Conservation (phyloP, 495 filamentous ascomycete species). For the Trichocladium antarcticum region DNA sequence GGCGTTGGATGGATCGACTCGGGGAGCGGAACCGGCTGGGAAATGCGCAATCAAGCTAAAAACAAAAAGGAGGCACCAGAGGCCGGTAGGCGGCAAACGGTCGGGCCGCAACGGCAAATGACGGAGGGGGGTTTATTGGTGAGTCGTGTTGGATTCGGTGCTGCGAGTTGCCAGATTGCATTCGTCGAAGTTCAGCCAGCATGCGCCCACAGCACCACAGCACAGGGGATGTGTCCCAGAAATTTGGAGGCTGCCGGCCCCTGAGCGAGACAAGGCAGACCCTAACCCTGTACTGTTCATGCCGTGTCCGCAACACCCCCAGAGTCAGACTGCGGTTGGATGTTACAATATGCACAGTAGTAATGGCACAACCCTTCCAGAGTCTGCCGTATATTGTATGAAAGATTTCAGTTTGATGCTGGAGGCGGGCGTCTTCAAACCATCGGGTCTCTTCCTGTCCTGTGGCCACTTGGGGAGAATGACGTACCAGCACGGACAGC, state of each 20-base stretch:
- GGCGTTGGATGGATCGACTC: slow-evolving; percentile 12
- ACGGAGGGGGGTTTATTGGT: slow-evolving; percentile 11
- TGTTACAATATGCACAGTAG: too few relatives aligned
- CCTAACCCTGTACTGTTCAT: neutral
- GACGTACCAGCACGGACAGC: neutral
- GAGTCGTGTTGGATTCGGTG: slow-evolving; percentile 8
- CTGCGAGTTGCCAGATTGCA: slow-evolving; percentile 29
- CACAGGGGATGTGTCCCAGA: slow-evolving; percentile 10
- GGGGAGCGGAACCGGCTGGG: neutral
- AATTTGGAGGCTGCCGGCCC: neutral
- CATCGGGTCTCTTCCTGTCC: too few relatives aligned
- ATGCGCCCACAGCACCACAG: slow-evolving; percentile 14
- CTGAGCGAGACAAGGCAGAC: neutral
- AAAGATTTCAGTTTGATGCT: too few relatives aligned
- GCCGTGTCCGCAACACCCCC: neutral
- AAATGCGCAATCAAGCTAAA: slow-evolving; percentile 13
- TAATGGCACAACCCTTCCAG: too few relatives aligned
- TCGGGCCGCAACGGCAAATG: slow-evolving; percentile 12
- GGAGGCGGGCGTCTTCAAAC: too few relatives aligned
- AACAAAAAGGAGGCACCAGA: slow-evolving; percentile 8
- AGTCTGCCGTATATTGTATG: too few relatives aligned
- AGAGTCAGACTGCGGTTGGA: neutral
- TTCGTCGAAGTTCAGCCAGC: slow-evolving; percentile 7
- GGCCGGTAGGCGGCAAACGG: slow-evolving; percentile 15
- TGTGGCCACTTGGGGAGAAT: neutral